phyloP scores from a whole-genome alignment of 2,329 filamentous ascomycete species.

The Alternaria arbusti region DNA sequence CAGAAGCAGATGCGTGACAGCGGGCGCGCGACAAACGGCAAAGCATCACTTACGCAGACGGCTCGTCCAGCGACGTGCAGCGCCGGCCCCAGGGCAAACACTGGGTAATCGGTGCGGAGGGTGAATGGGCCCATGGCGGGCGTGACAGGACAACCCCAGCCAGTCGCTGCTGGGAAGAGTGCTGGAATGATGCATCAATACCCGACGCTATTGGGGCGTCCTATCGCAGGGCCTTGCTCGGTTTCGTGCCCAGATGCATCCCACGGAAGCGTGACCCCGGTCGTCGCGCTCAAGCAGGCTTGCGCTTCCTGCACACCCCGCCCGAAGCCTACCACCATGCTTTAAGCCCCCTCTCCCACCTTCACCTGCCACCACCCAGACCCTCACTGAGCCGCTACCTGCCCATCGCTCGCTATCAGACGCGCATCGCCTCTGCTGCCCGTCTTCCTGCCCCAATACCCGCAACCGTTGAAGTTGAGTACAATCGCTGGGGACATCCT shows the following conservation, averaged over 20 bases:
- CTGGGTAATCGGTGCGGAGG: conserved; percentile 13
- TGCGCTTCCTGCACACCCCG: conserved; percentile 17
- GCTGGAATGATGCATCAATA: conserved; percentile 39
- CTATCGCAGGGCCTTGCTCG: conserved; percentile 29
- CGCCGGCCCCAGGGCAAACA: conserved; percentile 26
- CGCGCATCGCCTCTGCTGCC: conserved; percentile 16
- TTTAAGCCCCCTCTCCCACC: conserved; percentile 38
- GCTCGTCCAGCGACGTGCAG: conserved; percentile 10
- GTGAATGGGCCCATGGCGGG: conserved; percentile 21
- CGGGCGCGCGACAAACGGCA: conserved; percentile 24
- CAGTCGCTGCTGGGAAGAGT: conserved; percentile 26
- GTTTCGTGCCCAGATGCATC: conserved; percentile 31
- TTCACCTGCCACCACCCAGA: conserved; percentile 20
- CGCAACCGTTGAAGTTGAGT: conserved; percentile 11
- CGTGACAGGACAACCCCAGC: conserved; percentile 25
- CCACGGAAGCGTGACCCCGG: conserved; percentile 24
- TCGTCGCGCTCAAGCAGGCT: conserved; percentile 10
- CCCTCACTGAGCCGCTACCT: conserved; percentile 17
- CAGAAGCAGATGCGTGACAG: conserved; percentile 10
- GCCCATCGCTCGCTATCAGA: conserved; percentile 10
- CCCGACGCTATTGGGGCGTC: conserved; percentile 45
- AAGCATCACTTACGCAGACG: conserved; percentile 26
- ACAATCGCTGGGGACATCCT: conserved; percentile 19
- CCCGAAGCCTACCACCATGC: conserved; percentile 15
- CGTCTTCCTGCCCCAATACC: conserved; percentile 5